Evolutionary conservation across 192 early-diverging fungal genomes (phyloP).

Genomic region (Phycomyces nitens): DNA sequence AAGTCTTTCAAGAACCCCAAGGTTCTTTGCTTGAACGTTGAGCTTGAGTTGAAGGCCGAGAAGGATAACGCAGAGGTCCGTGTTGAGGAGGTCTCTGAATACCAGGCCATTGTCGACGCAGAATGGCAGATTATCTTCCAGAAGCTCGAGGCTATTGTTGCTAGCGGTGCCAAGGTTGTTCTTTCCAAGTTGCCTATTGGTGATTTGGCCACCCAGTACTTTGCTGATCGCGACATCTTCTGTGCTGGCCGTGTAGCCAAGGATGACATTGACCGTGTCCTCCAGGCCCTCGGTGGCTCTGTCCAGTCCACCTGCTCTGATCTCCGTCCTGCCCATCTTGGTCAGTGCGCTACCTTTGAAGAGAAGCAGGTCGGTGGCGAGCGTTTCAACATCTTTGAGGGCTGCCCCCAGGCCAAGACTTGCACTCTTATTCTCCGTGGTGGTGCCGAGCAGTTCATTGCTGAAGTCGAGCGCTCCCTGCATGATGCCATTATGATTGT

Average conservation of each 20-base stretch:
- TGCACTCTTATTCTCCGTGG: constrained; percentile 95
- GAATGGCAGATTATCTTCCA: constrained; percentile 99
- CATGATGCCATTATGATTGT: constrained; percentile 99
- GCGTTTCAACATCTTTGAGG: constrained; percentile 94
- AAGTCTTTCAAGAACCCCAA: constrained; percentile 89
- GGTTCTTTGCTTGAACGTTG: constrained; percentile 92
- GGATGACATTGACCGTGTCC: constrained; percentile 90
- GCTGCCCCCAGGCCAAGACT: constrained; percentile 89
- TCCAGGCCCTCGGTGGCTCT: constrained; percentile 91
- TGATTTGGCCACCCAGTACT: constrained; percentile 98
- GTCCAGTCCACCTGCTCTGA: constrained; percentile 91
- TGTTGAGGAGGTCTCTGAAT: constrained; percentile 93
- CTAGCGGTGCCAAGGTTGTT: constrained; percentile 95
- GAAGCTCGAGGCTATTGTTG: constrained; percentile 93
- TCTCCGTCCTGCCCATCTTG: constrained; percentile 76
- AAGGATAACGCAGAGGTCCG: constrained; percentile 99
- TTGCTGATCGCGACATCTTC: constrained; percentile 98
- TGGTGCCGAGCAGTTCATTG: constrained; percentile 99
- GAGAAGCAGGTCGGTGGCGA: constrained; percentile 96
- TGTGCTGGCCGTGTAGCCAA: constrained; percentile 95
- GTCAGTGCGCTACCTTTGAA: constrained; percentile 88
- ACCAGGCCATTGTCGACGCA: constrained; percentile 98
- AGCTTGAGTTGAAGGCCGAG: constrained; percentile 98
- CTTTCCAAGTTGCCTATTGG: constrained; percentile 97
- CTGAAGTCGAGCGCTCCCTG: constrained; percentile 94